Evolutionary conservation across 1,284 basidiomycete species (phyloP), one percentile per base, ranked within the genome.

Genomic region (Cutaneotrichosporon dermatis): DNA sequence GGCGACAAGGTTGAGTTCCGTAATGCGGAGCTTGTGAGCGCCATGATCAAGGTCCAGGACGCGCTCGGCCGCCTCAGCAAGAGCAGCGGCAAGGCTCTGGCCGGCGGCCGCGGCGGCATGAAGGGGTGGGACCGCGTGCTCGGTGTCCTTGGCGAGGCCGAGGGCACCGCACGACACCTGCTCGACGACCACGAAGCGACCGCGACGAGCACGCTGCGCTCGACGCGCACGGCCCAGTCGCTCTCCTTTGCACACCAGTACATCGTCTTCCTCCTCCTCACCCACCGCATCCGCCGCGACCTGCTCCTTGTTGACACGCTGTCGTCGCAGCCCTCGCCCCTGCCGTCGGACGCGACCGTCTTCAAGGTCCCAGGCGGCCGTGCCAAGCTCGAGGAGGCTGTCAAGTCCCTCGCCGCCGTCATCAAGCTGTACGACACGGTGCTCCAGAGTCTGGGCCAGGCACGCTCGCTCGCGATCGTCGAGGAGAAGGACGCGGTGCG

Each of bases 21-120:
- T 57, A 92, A 88, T 68, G 90, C 92, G 0, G 93, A 99, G 79
- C 80, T 99, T 53, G 92, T 97, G 53, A 89, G 90, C 69, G 89
- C 89, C 15, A 80, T 97, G 62, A 77, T 91, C 60, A 88, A 85
- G 67, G 89, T 95, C 4, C 89, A 93, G 70, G 85, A 87, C 11
- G 90, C 88, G 3, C 85, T 93, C 68, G 72, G 65, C n/a, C 73
- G 64, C 41, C 65, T 82, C 42, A 55, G 65, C 42, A 71, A 70
- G 60, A 58, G 83, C 80, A 66, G 75, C 87, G 56, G 76, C 69
- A 64, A 67, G 57, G 25, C 25, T 25, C 25, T 25, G 25, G 45
- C 44, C 9, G 41, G 13, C 13, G 67, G 70, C 33, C 66, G 62
- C 35, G 69, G 72, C 41, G 69, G 71, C 45, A 74, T 78, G 71